Evolutionary conservation across 768 basidiomycete genomes (phyloP).

Genomic region (Roridomyces roridus): DNA sequence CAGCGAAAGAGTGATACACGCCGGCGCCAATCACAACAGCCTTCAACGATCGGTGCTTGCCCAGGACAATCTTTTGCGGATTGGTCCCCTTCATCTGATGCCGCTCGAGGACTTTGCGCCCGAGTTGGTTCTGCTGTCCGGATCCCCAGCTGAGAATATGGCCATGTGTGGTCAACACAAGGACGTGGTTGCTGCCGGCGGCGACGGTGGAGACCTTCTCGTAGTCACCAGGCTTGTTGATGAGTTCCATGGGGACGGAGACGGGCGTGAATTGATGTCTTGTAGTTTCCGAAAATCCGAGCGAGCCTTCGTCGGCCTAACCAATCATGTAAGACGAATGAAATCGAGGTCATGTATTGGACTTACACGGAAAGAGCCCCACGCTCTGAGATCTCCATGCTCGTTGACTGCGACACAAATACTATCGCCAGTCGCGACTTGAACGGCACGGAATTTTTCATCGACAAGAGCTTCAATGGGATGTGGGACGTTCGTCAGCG

Average conservation of each 20-base stretch:
- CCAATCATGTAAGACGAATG: constrained; percentile 10
- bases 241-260: constrained; percentile 57
- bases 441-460: constrained; percentile 84
- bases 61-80: constrained; percentile 86
- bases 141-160: constrained; percentile 90
- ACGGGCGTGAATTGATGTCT: constrained; percentile 74
- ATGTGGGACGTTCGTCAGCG: constrained; percentile 63
- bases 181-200: constrained; percentile 87
- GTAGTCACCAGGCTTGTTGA: constrained; percentile 64
- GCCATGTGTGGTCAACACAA: constrained; percentile 89
- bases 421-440: constrained; percentile 85
- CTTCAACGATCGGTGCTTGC: constrained; percentile 57
- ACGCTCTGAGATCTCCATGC: constrained; percentile 83
- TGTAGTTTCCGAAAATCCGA: constrained; percentile 79
- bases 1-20: constrained; percentile 87
- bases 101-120: constrained; percentile 87
- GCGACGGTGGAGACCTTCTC: constrained; percentile 80
- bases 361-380: constrained; percentile 89
- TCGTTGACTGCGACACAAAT: constrained; percentile 85
- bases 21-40: constrained; percentile 79
- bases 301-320: constrained; percentile 77
- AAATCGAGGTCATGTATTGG: not conserved
- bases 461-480: constrained; percentile 73
- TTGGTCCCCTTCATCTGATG: constrained; percentile 89
- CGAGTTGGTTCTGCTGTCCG: constrained; percentile 90